A percentile compares a stretch with the other conserved stretches of the same genome.
These are phyloP conservation scores for Rhynchosporium graminicola DNA, from an alignment of 2,329 filamentous ascomycete genomes.

Conservation along the genomic window DNA sequence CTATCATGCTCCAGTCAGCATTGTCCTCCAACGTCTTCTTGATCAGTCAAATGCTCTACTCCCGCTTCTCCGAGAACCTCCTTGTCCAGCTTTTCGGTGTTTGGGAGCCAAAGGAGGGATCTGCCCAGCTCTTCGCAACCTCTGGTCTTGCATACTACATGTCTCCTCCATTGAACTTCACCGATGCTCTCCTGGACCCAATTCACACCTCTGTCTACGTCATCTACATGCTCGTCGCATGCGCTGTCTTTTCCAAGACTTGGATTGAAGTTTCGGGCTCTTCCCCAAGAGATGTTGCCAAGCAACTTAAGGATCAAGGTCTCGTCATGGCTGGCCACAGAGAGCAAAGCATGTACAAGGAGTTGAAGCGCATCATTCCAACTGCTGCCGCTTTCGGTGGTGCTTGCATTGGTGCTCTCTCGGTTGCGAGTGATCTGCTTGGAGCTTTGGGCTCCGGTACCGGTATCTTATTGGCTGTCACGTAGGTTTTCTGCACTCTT, in stretches of 20 bases:
- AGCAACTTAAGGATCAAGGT: conserved; percentile 99
- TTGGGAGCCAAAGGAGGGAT: conserved; percentile 97
- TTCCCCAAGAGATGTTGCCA: conserved; percentile 95
- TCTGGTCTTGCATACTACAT: conserved; percentile 99
- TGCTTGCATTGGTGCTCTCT: conserved; percentile 97
- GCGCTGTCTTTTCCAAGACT: conserved; percentile 98
- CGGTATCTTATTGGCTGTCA: conserved; percentile 96
- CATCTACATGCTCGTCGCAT: conserved; percentile 95
- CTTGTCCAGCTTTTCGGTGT: conserved; percentile 96
- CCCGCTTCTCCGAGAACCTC: conserved; percentile 97
- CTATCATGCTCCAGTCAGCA: conserved; percentile 99
- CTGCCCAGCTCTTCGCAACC: conserved; percentile 88
- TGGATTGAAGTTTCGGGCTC: conserved; percentile 99
- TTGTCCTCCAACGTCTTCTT: conserved; percentile 99
- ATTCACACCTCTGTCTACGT: conserved; percentile 97
- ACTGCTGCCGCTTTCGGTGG: conserved; percentile 97
- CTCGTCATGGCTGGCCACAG: conserved; percentile 99
- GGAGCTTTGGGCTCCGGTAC: conserved; percentile 95
- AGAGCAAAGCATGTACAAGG: conserved; percentile 99
- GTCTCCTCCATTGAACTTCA: conserved; percentile 97
- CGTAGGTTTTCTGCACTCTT: conserved; percentile 63
- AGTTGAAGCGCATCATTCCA: conserved; percentile 98
- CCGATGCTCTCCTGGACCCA: conserved; percentile 92
- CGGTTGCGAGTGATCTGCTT: conserved; percentile 91
- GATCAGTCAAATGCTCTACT: conserved; percentile 99